phyloP scores from a whole-genome alignment of 306 rosid species.

The Dryas octopetala region DNA sequence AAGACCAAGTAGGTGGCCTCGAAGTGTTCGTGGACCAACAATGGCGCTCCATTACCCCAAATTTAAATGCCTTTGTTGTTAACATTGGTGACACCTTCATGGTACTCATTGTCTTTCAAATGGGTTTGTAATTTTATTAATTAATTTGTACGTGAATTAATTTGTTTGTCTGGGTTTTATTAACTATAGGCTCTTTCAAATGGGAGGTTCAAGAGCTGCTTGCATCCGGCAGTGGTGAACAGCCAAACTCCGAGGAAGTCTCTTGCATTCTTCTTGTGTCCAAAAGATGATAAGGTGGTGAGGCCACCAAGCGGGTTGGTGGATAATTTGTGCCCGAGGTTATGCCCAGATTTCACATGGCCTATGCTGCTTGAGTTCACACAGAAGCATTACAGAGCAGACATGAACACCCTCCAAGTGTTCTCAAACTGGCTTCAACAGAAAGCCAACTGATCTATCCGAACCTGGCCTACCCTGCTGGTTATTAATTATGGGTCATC shows the following conservation, averaged over 20 bases:
- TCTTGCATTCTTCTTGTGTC: slow-evolving; percentile 89
- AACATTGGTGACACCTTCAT: slow-evolving; percentile 99
- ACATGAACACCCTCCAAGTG: slow-evolving; percentile 73
- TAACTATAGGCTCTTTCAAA: slow-evolving; percentile 74
- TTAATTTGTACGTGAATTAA: neutral
- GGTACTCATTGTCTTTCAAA: slow-evolving; percentile 31
- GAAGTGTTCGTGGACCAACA: slow-evolving; percentile 80
- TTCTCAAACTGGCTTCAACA: slow-evolving; percentile 72
- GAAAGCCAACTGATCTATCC: slow-evolving; percentile 27
- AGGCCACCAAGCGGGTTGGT: slow-evolving; percentile 73
- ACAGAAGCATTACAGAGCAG: slow-evolving; percentile 86
- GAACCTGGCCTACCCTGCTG: no score
- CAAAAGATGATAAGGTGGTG: slow-evolving; percentile 75
- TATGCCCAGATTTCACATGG: slow-evolving; percentile 95
- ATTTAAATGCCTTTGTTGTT: slow-evolving; percentile 81
- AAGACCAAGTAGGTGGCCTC: slow-evolving; percentile 86
- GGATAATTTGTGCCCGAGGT: slow-evolving; percentile 48
- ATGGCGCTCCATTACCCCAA: slow-evolving; percentile 79
- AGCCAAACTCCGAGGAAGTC: slow-evolving; percentile 71
- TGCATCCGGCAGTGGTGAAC: slow-evolving; percentile 98
- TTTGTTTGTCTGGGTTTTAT: neutral
- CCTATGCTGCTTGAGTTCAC: slow-evolving; percentile 81
- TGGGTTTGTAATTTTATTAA: no score
- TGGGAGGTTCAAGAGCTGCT: slow-evolving; percentile 90
- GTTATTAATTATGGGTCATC: no score